Percentiles rank a stretch among this genome's conserved stretches.
Evolutionary conservation across 192 early-diverging fungal genomes (phyloP).

Genomic region (Entomortierella parvispora): DNA sequence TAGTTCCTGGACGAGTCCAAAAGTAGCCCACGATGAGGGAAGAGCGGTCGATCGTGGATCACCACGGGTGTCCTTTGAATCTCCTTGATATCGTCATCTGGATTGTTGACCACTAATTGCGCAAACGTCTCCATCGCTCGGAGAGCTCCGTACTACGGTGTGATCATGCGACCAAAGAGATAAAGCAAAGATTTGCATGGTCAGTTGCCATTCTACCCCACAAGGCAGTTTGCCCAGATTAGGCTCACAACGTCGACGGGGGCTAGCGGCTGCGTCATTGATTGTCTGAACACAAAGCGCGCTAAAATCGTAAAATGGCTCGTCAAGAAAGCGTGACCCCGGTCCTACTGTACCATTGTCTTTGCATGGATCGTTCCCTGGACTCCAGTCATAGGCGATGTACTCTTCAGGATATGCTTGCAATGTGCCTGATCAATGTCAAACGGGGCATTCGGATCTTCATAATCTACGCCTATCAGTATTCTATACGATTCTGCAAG

Average conservation of each 20-base stretch:
- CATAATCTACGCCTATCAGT: conserved; percentile 19
- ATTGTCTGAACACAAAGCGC: too few species aligned
- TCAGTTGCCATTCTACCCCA: too few species aligned
- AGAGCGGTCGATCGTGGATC: conserved; percentile 71
- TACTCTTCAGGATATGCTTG: conserved; percentile 2
- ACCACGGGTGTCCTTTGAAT: conserved; percentile 26
- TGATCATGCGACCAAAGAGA: too few species aligned
- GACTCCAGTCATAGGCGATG: neutral
- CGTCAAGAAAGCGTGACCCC: too few species aligned
- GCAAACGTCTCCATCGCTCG: conserved; percentile 79
- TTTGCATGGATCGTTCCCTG: conserved; percentile 30
- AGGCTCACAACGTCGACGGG: too few species aligned
- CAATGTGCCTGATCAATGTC: conserved; percentile 13
- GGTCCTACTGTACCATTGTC: conserved; percentile 42
- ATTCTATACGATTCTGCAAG: conserved; percentile 32
- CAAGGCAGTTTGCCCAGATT: too few species aligned
- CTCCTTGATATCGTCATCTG: conserved; percentile 44
- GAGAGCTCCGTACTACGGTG: conserved; percentile 77
- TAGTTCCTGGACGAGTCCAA: conserved; percentile 81
- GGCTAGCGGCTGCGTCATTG: too few species aligned
- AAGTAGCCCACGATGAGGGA: conserved; percentile 74
- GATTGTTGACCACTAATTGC: conserved; percentile 65
- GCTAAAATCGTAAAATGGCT: too few species aligned
- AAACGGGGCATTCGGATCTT: conserved; percentile 16
- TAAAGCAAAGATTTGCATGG: too few species aligned